Evolutionary conservation across 805 yeast genomes (phyloP).

Genomic region (Pichia deserticola): DNA sequence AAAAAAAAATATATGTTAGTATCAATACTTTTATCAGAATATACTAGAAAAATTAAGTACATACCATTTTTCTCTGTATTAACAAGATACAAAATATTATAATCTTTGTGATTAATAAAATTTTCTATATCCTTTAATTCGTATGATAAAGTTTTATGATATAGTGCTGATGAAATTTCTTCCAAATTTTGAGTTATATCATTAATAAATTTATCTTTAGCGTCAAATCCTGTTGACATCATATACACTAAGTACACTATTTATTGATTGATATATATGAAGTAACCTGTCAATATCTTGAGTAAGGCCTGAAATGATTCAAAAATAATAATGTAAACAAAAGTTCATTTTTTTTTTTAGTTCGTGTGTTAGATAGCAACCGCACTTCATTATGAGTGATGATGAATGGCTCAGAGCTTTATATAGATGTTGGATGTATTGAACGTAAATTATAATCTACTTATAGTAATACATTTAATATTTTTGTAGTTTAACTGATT

Average conservation of each 20-base stretch:
- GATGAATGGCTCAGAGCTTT: too few relatives aligned
- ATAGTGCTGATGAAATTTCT: neutral
- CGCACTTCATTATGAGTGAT: too few relatives aligned
- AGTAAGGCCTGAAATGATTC: too few relatives aligned
- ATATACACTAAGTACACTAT: too few relatives aligned
- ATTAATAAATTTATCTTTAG: neutral
- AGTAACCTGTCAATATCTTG: too few relatives aligned
- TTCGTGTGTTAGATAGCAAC: too few relatives aligned
- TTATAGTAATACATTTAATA: too few relatives aligned
- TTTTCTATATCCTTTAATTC: neutral
- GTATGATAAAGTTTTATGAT: neutral
- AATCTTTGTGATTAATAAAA: neutral
- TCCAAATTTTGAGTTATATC: neutral
- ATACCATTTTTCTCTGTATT: neutral
- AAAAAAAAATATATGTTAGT: neutral
- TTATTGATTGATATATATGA: neutral
- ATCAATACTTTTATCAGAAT: neutral
- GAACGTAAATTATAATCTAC: too few relatives aligned
- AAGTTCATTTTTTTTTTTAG: too few relatives aligned
- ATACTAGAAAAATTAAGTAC: neutral
- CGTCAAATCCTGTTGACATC: neutral
- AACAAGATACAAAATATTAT: neutral
- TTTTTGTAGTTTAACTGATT: too few relatives aligned
- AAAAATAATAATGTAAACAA: too few relatives aligned
- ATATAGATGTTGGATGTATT: too few relatives aligned